Evolutionary conservation across 1,284 basidiomycete genomes (phyloP).

Genomic region (Cryptococcus sp.): DNA sequence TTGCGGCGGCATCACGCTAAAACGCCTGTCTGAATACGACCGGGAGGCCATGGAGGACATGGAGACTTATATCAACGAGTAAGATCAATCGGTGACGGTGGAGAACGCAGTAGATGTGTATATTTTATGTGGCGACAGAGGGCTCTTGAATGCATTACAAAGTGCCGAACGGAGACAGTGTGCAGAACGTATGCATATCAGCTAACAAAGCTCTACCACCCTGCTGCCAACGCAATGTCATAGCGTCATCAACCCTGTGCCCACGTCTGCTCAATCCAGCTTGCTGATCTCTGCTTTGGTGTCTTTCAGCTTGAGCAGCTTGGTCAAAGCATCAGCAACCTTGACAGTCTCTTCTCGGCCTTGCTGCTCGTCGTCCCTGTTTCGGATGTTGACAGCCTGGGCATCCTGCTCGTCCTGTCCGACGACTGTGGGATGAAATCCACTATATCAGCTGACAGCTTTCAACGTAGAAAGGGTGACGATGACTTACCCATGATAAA

Average conservation of each 20-base stretch:
- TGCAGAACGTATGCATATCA: not conserved
- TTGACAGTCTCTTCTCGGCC: conserved; percentile 50
- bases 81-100: too few species aligned
- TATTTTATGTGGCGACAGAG: too few species aligned
- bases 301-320: conserved; percentile 44
- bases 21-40: too few species aligned
- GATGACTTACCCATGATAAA: conserved; percentile 84
- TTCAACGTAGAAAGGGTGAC: not conserved
- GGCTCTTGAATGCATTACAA: too few species aligned
- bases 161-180: too few species aligned
- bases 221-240: not conserved
- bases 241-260: too few species aligned
- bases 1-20: too few species aligned
- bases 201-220: not conserved
- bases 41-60: too few species aligned
- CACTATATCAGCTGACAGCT: not conserved
- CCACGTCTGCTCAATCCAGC: conserved; percentile 4
- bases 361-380: conserved; percentile 75
- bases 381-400: conserved; percentile 89
- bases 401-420: conserved; percentile 87
- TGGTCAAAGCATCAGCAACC: conserved; percentile 41
- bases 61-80: too few species aligned
- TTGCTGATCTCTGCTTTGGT: conserved; percentile 32
- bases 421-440: conserved; percentile 66
- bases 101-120: too few species aligned